These are phyloP conservation scores for Hansenula sp. DNA, from an alignment of 1,139 yeast genomes.

Conservation along the genomic window DNA sequence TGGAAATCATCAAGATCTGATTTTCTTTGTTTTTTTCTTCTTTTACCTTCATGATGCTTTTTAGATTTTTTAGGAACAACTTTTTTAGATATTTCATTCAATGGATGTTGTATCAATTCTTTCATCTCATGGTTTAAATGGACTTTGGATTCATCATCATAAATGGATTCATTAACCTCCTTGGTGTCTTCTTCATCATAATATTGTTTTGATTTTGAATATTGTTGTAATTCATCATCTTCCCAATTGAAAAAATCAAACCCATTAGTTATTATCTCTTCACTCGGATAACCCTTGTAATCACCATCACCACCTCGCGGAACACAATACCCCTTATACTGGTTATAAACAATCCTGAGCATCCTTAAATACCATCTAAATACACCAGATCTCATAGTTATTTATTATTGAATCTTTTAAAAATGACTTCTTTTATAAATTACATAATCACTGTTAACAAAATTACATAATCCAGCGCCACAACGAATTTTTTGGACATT, in stretches of 20 bases:
- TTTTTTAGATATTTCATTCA: too few relatives aligned
- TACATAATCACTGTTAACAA: not conserved
- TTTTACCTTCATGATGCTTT: constrained; percentile 3
- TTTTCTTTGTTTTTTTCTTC: constrained; percentile 6
- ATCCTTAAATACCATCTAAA: too few relatives aligned
- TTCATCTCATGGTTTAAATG: constrained; percentile 12
- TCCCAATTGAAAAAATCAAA: constrained; percentile 29
- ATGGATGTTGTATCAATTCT: not conserved
- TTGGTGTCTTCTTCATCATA: not conserved
- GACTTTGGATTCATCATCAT: not conserved
- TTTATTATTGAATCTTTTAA: too few relatives aligned
- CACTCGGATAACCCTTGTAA: constrained; percentile 21
- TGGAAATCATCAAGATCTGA: constrained; percentile 11
- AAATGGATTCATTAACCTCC: constrained; percentile 10
- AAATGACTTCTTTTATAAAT: not conserved
- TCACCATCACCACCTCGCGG: not conserved
- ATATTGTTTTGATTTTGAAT: not conserved
- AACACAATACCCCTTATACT: constrained; percentile 17
- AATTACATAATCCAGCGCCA: too few relatives aligned
- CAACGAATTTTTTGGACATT: too few relatives aligned
- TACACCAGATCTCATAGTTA: too few relatives aligned
- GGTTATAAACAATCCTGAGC: constrained; percentile 14
- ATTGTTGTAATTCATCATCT: constrained; percentile 3
- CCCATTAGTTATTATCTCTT: constrained; percentile 24
- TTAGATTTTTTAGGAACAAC: too few relatives aligned